A percentile compares a stretch with the other conserved stretches of the same genome.
phyloP scores from a whole-genome alignment of 2,329 filamentous ascomycete species.

The Aspergillus sp. region DNA sequence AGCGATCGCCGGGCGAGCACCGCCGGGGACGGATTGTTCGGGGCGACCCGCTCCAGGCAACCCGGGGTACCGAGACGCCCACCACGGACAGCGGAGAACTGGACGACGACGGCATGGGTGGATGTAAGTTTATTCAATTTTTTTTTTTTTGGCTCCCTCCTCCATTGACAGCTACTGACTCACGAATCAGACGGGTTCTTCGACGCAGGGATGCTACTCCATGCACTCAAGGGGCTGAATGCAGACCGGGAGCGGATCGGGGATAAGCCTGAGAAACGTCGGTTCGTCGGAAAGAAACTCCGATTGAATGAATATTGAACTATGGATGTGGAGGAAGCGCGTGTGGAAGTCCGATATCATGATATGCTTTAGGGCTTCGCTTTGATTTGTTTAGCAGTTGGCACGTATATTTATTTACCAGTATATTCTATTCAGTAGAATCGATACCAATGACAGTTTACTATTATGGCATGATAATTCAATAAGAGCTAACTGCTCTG shows the following conservation, averaged over 20 bases:
- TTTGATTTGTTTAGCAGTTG: background rate
- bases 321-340: background rate
- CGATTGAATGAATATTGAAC: slow-evolving; percentile 47
- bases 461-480: background rate
- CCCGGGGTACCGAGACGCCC: slow-evolving; percentile 58
- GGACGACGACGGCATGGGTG: slow-evolving; percentile 86
- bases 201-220: slow-evolving; percentile 90
- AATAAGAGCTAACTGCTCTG: background rate
- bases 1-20: slow-evolving; percentile 49
- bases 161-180: slow-evolving; percentile 12
- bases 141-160: slow-evolving; percentile 1
- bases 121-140: slow-evolving; percentile 66
- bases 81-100: slow-evolving; percentile 68
- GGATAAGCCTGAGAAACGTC: slow-evolving; percentile 38
- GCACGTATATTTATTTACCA: background rate
- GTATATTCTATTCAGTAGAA: background rate
- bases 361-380: background rate
- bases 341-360: background rate
- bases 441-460: background rate
- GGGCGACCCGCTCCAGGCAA: slow-evolving; percentile 43
- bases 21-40: slow-evolving; percentile 72
- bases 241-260: slow-evolving; percentile 34
- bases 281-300: slow-evolving; percentile 50
- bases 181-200: slow-evolving; percentile 80
- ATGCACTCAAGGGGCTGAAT: slow-evolving; percentile 69